Conservation (phyloP, 345 rosid genomes). For the Moricandia moricandioides region DNA sequence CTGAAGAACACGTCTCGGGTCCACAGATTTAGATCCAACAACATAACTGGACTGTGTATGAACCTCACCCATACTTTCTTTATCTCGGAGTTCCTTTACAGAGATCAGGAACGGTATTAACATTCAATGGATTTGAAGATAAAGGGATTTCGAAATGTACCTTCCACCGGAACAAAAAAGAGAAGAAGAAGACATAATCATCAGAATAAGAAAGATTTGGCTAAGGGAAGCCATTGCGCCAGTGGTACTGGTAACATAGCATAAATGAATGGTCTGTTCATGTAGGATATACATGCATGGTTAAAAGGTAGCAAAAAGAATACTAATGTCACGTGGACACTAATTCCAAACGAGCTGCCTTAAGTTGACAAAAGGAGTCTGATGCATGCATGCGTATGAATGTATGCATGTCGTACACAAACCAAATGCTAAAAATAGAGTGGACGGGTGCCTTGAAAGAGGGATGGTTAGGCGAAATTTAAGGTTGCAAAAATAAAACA, state of each 20-base stretch:
- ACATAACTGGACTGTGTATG: constrained; percentile 33
- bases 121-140: too few species aligned
- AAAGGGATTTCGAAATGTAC: background rate
- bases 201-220: constrained; percentile 21
- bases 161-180: constrained; percentile 1
- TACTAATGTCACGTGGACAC: too few species aligned
- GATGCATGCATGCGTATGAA: background rate
- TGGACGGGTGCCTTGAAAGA: background rate
- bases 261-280: background rate
- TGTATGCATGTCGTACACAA: background rate
- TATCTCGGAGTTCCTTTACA: constrained; percentile 61
- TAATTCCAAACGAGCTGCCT: too few species aligned
- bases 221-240: constrained; percentile 24
- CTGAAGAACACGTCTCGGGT: constrained; percentile 63
- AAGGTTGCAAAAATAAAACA: constrained; percentile 10
- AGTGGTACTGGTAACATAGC: background rate
- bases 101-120: background rate
- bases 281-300: background rate
- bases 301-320: background rate
- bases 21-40: constrained; percentile 41
- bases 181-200: constrained; percentile 13
- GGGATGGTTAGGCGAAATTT: constrained; percentile 27
- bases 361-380: too few species aligned
- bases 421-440: constrained; percentile 25
- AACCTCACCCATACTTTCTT: constrained; percentile 21